Evolutionary conservation across 768 basidiomycete genomes (phyloP).

Genomic region (Botryobasidium botryosum): DNA sequence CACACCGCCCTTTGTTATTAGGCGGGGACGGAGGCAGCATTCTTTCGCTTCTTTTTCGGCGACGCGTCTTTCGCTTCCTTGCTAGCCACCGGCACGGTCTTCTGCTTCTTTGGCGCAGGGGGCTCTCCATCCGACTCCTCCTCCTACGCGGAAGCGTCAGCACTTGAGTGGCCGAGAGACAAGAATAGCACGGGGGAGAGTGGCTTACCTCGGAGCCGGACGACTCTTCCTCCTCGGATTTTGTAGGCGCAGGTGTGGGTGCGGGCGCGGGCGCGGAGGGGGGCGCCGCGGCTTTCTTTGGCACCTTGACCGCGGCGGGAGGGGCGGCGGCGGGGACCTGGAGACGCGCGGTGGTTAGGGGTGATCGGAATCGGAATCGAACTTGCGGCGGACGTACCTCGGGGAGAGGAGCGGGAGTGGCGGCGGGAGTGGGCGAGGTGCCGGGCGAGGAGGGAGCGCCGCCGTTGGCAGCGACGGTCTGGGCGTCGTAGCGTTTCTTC

Average conservation of each 20-base stretch:
- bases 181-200: background rate
- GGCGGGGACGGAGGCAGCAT: background rate
- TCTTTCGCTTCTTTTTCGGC: background rate
- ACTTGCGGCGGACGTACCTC: background rate
- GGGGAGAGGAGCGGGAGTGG: background rate
- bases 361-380: constrained; percentile 13
- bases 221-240: constrained; percentile 19
- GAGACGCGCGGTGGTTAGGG: background rate
- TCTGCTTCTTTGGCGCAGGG: constrained; percentile 17
- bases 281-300: constrained; percentile 21
- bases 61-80: background rate
- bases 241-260: constrained; percentile 5
- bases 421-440: background rate
- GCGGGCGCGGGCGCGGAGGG: constrained; percentile 19
- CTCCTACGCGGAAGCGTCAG: constrained; percentile 21
- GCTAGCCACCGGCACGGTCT: constrained; percentile 8
- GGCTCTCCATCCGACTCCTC: constrained; percentile 10
- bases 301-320: background rate
- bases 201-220: constrained; percentile 16
- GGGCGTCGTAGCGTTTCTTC: constrained; percentile 46
- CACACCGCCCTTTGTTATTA: too few relatives aligned
- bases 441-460: background rate
- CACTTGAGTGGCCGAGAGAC: background rate
- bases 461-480: constrained; percentile 14
- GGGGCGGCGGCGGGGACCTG: background rate